Conservation (phyloP, 2,329 filamentous ascomycete species). For the Xylaria sp. region DNA sequence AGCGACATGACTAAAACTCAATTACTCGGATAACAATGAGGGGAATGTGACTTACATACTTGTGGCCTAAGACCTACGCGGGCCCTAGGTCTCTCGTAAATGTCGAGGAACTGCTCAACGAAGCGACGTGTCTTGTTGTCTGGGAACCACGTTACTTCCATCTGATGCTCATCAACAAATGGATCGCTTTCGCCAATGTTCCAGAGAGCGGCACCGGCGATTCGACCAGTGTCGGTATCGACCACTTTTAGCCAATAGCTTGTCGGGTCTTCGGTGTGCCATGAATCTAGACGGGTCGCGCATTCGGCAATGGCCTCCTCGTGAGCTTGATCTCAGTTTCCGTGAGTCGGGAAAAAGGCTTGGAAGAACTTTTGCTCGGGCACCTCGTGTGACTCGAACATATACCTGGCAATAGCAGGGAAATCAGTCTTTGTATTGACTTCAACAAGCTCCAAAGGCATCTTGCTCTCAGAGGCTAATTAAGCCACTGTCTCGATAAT, state of each 20-base stretch:
- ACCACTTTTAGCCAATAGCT: constrained; percentile 21
- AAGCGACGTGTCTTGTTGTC: constrained; percentile 35
- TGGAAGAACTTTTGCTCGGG: constrained; percentile 4
- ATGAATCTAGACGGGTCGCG: too few relatives aligned
- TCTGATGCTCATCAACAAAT: constrained; percentile 26
- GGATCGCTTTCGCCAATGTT: constrained; percentile 39
- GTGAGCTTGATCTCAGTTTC: too few relatives aligned
- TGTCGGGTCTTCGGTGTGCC: background rate
- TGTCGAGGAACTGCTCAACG: constrained; percentile 27
- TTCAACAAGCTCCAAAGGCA: background rate
- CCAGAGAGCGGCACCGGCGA: constrained; percentile 16
- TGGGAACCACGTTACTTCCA: constrained; percentile 42
- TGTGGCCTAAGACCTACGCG: constrained; percentile 28
- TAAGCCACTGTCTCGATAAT: too few relatives aligned
- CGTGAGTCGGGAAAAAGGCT: too few relatives aligned
- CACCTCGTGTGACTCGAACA: constrained; percentile 12
- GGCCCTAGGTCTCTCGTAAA: constrained; percentile 21
- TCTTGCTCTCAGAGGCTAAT: background rate
- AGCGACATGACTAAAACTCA: too few relatives aligned
- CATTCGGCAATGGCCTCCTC: too few relatives aligned
- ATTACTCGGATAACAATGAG: too few relatives aligned
- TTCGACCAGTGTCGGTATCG: constrained; percentile 6
- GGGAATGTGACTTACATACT: constrained; percentile 30
- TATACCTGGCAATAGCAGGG: background rate
- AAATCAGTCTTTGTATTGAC: constrained; percentile 3